Evolutionary conservation across 2,329 filamentous ascomycete species (phyloP).

Genomic region (Capronia epimyces): DNA sequence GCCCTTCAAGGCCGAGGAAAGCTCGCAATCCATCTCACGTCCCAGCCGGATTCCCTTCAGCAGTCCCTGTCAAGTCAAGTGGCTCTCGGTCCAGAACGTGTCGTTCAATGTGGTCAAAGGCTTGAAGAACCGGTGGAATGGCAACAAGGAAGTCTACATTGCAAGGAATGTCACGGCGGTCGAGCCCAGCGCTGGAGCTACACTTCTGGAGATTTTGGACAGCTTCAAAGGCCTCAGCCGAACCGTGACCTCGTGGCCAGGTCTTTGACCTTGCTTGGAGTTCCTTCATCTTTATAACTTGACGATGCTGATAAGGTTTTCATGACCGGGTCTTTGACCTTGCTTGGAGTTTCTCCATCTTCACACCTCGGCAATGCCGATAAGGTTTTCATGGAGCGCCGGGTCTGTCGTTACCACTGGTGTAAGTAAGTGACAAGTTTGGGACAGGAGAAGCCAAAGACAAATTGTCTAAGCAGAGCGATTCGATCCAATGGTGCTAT

Average conservation of each 20-base stretch:
- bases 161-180: slow-evolving; percentile 21
- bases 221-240: neutral
- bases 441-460: too few relatives aligned
- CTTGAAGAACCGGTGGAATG: slow-evolving; percentile 20
- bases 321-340: too few relatives aligned
- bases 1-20: neutral
- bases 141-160: slow-evolving; percentile 16
- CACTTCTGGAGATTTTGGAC: neutral
- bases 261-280: too few relatives aligned
- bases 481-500: too few relatives aligned
- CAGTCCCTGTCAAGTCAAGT: slow-evolving; percentile 18
- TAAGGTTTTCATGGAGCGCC: too few relatives aligned
- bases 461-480: too few relatives aligned
- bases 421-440: too few relatives aligned
- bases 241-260: neutral
- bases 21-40: neutral
- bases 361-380: too few relatives aligned
- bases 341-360: too few relatives aligned
- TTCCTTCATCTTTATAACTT: too few relatives aligned
- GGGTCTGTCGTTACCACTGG: too few relatives aligned
- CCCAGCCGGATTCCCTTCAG: slow-evolving; percentile 11
- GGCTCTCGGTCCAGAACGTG: slow-evolving; percentile 13
- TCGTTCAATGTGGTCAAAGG: slow-evolving; percentile 17
- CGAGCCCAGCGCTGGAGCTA: slow-evolving; percentile 9
- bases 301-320: too few relatives aligned